A percentile compares a stretch with the other conserved stretches of the same genome.
Conservation (phyloP, 1,139 yeast species). For the Candida sojae region DNA sequence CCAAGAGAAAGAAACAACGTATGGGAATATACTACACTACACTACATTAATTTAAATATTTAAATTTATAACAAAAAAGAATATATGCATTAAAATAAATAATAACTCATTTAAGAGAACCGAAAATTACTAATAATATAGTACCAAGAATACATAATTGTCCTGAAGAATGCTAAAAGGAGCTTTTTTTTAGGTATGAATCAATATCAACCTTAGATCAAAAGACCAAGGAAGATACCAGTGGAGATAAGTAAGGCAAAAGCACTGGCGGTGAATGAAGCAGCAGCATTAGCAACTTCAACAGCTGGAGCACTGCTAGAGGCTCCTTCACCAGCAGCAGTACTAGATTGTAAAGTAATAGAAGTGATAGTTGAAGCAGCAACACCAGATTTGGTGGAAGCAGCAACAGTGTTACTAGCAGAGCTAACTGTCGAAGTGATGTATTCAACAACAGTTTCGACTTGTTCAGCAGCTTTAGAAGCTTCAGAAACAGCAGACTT, state of each 20-base stretch:
- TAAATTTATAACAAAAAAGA: no score
- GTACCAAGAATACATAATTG: no score
- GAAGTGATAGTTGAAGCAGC: neutral
- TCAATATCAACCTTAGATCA: neutral
- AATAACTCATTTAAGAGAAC: no score
- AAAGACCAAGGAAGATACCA: neutral
- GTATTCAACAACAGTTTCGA: neutral
- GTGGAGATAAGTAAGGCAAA: neutral
- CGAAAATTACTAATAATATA: no score
- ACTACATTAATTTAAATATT: no score
- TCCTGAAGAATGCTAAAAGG: no score
- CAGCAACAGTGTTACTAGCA: constrained; percentile 1
- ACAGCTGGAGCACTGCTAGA: neutral
- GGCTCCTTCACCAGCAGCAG: neutral
- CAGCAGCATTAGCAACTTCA: neutral
- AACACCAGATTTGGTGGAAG: neutral
- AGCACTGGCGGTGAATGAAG: neutral
- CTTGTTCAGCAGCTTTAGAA: constrained; percentile 8
- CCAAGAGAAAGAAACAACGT: no score
- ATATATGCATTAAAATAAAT: no score
- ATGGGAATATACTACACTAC: no score
- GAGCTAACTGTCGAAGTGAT: neutral
- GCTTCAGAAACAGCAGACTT: constrained; percentile 11
- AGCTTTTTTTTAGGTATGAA: no score
- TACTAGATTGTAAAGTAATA: neutral